Base-by-base conservation (phyloP, 148 eudicot species). In the Vaccinium darrowii region DNA sequence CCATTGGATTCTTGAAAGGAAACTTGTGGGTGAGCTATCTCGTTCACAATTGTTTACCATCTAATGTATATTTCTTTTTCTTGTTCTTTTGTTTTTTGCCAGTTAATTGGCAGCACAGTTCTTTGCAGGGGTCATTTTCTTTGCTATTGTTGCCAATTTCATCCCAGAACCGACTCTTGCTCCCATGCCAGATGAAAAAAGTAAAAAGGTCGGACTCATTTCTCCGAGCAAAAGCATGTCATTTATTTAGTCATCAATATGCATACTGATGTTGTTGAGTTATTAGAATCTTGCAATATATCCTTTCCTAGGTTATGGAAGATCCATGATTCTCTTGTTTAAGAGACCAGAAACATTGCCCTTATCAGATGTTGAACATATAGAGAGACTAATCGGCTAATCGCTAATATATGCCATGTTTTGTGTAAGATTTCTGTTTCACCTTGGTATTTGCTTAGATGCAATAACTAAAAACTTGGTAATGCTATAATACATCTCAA, bases 81-180 rank as follows among this genome's bases (percentile, higher is more conserved):
- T 23, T 81, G 16, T 80, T 72, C n/a, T 67, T 36, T 73, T 39
- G 73, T 52, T 52, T 80, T 51, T 89, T 65, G 72, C 86, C 75
- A 76, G 67, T 81, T 84, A 65, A 77, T 79, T 86, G 84, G 82
- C 84, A 80, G 80, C 74, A 82, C 89, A 97, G 99, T 97, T 97
- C 91, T 97, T 94, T 87, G 95, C 98, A 92, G 99, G 99, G 82
- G 99, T 97, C 79, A 88, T 95, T 57, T 97, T 97, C 95, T 97
- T 97, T 93, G 99, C 93, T 50, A n/a, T 91, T 72, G 76, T 97
- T 60, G 90, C 95, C 78, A 93, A 93, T 88, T 97, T 97, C 86
- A 95, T 97, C 88, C 99, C 99, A 15, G 99, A 97, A 89, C 99
- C 98, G 78, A 91, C 91, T 72, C 91, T 94, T 76, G 89, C 93